Evolutionary conservation across 768 basidiomycete species (phyloP), one percentile per base, ranked within the genome.

Genomic region (Obba rivulosa): DNA sequence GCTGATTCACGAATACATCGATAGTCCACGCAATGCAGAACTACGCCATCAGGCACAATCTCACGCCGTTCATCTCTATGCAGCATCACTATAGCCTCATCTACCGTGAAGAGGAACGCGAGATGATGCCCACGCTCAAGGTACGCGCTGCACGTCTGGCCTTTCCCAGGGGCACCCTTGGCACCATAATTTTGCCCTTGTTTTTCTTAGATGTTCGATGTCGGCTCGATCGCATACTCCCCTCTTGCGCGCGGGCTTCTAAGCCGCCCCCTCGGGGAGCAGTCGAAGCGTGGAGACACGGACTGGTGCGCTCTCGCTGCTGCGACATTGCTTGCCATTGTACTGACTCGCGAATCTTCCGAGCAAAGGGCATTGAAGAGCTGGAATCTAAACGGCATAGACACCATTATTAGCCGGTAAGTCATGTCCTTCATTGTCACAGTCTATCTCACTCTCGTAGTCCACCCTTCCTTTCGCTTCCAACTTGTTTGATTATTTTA

Each of bases 51-150:
- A 41, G 43, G 34, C 52, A 64, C 42, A 58, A 57, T 40, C 53
- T 64, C 14, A 72, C 74, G 4, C 69, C 69, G 18, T 75, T 75
- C 60, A 68, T 74, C 57, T 66, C 66, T 10, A 75, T 75, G 74
- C 74, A 75, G 60, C 74, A 73, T 55, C 66, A 69, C 42, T 67
- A 75, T 53, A 66, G 53, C 21, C 63, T 71, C 8, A 51, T 73
- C 24, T 75, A 75, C 54, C 62, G 74, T 22, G 74, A 75, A 54
- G 73, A 75, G 52, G 65, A 67, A 45, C 57, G 73, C 61, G n/a
- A 65, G 50, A 66, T 67, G 66, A 54, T 62, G 40, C 62, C 66
- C 23, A 63, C 56, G 34, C 52, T 57, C 58, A 64, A 58, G 52
- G 61, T 57, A 18, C 2, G 50, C 21, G 18, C 13, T 24, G 5